Conservation (phyloP, 257 asterid species). For the Ilex aquifolium region DNA sequence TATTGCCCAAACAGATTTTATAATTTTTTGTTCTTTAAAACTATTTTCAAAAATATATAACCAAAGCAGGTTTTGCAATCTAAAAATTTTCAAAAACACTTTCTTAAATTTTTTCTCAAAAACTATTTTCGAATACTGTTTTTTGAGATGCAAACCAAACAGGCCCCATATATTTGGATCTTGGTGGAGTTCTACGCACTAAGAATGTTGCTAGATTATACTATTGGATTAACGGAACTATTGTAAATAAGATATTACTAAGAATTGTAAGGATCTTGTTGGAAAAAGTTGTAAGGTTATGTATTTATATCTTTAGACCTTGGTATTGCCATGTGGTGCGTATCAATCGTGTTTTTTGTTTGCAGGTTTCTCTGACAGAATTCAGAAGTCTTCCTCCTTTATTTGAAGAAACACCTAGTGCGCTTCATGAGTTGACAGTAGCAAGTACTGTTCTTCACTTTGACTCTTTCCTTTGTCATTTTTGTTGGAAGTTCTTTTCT, state of each 20-base stretch:
- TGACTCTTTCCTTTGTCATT: background rate
- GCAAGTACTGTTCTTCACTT: constrained; percentile 38
- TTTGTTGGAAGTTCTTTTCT: too few species aligned
- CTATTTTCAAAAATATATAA: too few species aligned
- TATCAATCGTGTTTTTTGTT: constrained; percentile 2
- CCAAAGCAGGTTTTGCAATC: too few species aligned
- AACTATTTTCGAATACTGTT: too few species aligned
- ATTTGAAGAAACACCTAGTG: constrained; percentile 37
- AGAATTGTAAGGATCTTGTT: background rate
- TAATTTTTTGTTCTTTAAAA: too few species aligned
- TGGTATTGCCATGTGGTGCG: background rate
- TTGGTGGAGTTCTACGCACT: background rate
- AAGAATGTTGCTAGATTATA: background rate
- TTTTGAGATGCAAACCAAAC: too few species aligned
- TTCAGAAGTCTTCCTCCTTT: constrained; percentile 52
- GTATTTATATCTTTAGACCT: background rate
- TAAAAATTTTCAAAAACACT: too few species aligned
- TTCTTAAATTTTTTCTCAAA: too few species aligned
- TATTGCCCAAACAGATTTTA: too few species aligned
- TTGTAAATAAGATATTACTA: background rate
- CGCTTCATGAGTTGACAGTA: constrained; percentile 34
- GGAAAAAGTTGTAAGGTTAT: background rate
- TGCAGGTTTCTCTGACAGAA: constrained; percentile 38
- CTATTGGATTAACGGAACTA: background rate
- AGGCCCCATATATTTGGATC: too few species aligned